These are phyloP conservation scores for Aspergillus nomiae DNA, from an alignment of 2,329 filamentous ascomycete genomes.

Conservation along the genomic window DNA sequence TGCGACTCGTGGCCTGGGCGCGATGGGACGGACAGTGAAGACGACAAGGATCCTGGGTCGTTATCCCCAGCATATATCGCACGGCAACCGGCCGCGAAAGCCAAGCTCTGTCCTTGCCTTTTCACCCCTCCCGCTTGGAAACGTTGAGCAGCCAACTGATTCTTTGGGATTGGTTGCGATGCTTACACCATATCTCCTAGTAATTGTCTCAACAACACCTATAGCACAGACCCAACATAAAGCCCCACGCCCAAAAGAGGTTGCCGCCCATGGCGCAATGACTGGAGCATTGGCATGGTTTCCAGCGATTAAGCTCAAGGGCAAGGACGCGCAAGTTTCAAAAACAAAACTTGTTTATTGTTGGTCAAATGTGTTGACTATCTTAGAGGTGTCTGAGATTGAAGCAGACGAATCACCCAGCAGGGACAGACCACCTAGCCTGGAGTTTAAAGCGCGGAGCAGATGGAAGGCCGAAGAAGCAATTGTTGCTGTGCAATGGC, in stretches of 20 bases:
- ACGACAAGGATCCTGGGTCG: conserved; percentile 87
- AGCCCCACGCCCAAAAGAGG: conserved; percentile 84
- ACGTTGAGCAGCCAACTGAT: conserved; percentile 86
- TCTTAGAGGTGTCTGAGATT: conserved; percentile 82
- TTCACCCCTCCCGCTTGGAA: conserved; percentile 86
- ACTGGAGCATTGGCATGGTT: conserved; percentile 97
- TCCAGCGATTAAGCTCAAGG: conserved; percentile 88
- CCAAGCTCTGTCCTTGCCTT: conserved; percentile 95
- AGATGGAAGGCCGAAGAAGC: conserved; percentile 93
- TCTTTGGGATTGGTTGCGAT: conserved; percentile 88
- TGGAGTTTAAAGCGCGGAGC: conserved; percentile 80
- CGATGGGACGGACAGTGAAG: conserved; percentile 81
- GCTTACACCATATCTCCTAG: conserved; percentile 90
- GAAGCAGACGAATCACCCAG: conserved; percentile 59
- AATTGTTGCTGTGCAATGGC: conserved; percentile 95
- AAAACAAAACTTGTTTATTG: conserved; percentile 90
- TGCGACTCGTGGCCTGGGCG: conserved; percentile 84
- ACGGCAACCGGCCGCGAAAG: conserved; percentile 70
- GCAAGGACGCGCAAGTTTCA: conserved; percentile 65
- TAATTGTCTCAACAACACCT: conserved; percentile 96
- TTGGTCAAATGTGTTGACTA: conserved; percentile 96
- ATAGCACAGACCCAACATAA: conserved; percentile 97
- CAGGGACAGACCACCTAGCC: conserved; percentile 73
- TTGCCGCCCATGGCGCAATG: conserved; percentile 85
- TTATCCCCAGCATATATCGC: conserved; percentile 72